A percentile compares a stretch with the other conserved stretches of the same genome.
Conservation (phyloP, 2,329 filamentous ascomycete species). For the Diaporthe batatas region DNA sequence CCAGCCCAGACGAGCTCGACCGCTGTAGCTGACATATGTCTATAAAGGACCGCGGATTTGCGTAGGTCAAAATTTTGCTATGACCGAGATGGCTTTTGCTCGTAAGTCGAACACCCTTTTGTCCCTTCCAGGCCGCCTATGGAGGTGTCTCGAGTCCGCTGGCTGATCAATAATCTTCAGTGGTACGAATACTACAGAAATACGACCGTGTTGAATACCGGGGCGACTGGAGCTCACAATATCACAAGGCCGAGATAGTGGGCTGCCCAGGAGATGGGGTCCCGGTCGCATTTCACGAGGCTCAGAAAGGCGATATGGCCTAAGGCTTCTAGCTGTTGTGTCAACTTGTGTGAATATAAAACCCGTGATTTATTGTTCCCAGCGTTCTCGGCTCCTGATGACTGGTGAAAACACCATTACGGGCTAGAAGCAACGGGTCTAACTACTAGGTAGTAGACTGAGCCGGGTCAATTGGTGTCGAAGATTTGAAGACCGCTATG, state of each 20-base stretch:
- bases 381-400: not conserved
- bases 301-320: constrained; percentile 45
- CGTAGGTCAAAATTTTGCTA: constrained; percentile 71
- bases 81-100: constrained; percentile 68
- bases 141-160: constrained; percentile 49
- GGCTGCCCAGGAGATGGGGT: constrained; percentile 59
- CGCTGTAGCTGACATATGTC: not conserved
- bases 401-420: not conserved
- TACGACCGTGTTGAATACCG: constrained; percentile 67
- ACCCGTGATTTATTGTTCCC: not conserved
- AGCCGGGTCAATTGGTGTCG: not conserved
- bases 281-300: constrained; percentile 55
- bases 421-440: not conserved
- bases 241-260: constrained; percentile 59
- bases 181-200: constrained; percentile 69
- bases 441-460: not conserved
- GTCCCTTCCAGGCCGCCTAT: not conserved
- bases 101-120: constrained; percentile 49
- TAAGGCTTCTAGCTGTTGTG: constrained; percentile 19
- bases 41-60: constrained; percentile 57
- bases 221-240: constrained; percentile 60
- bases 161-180: constrained; percentile 49
- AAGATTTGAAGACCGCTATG: not conserved
- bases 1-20: not conserved
- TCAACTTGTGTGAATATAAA: not conserved